These are phyloP conservation scores for Xanthoconium separans DNA, from an alignment of 1,284 basidiomycete genomes.

Conservation along the genomic window DNA sequence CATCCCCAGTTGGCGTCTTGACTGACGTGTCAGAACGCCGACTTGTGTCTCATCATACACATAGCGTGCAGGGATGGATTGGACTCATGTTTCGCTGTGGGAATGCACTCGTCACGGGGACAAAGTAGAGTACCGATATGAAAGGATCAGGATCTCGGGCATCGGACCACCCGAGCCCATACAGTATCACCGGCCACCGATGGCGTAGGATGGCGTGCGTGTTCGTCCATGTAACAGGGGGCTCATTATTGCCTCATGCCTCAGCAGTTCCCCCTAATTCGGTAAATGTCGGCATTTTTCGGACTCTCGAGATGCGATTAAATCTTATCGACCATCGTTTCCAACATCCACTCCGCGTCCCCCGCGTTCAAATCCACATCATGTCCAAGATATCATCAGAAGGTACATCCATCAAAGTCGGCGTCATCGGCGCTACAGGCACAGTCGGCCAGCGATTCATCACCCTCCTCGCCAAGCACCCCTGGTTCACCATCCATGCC, in stretches of 20 bases:
- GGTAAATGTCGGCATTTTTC: no score
- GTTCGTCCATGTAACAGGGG: no score
- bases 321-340: no score
- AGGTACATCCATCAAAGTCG: conserved; percentile 66
- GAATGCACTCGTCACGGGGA: neutral
- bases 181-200: neutral
- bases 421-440: conserved; percentile 94
- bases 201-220: neutral
- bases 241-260: no score
- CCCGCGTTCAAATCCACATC: neutral
- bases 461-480: conserved; percentile 83
- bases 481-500: conserved; percentile 86
- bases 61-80: conserved; percentile 1
- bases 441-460: conserved; percentile 97
- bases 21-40: neutral
- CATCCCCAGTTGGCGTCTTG: neutral
- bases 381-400: conserved; percentile 24
- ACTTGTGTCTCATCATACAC: neutral
- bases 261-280: no score
- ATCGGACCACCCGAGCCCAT: neutral
- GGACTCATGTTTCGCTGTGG: conserved; percentile 5
- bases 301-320: no score
- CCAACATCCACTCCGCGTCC: no score
- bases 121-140: neutral
- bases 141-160: neutral